Evolutionary conservation across 148 eudicot species (phyloP), one percentile per base, ranked within the genome.

Genomic region (Spergularia bocconei): DNA sequence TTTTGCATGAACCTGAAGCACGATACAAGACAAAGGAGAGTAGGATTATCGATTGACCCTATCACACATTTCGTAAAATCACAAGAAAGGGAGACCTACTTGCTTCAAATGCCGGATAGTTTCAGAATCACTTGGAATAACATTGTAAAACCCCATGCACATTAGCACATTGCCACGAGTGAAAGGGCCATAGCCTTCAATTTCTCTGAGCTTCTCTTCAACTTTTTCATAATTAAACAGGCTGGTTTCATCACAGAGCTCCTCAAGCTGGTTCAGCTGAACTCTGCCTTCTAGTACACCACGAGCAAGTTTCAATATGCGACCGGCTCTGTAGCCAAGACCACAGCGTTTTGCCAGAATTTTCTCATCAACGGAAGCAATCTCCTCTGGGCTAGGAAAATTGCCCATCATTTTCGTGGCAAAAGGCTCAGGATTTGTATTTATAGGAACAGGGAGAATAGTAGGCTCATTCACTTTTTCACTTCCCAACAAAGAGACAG

Each of bases 121-220:
- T 82, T 92, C 97, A 19, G 97, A 87, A 87, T 92, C 97, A 47
- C 86, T 67, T 9, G 97, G 97, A 63, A 92, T 67, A 17, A 86
- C 88, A 75, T 90, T 88, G 83, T 90, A 92, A 72, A 83, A 88
- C 19, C 97, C 97, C 91, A 88, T 80, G 85, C 97, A 92, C 90
- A 92, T 87, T 3, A 92, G 91, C 54, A 90, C 95, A 82, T 92
- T 92, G 71, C 85, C 88, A 64, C 91, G 83, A 13, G 95, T 90
- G 76, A 79, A 92, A 6, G 95, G 92, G 52, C 97, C 97, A 75
- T 88, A 92, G 4, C 97, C 97, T 41, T 90, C 23, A 33, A 92
- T 86, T 77, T 76, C 79, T 79, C 79, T 86, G 80, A 92, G 81
- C 83, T 83, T 87, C 78, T 85, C 91, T 78, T 79, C 81, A 39